These are phyloP conservation scores for Cyberlindnera sargentensis DNA, from an alignment of 805 yeast species.

Conservation along the genomic window DNA sequence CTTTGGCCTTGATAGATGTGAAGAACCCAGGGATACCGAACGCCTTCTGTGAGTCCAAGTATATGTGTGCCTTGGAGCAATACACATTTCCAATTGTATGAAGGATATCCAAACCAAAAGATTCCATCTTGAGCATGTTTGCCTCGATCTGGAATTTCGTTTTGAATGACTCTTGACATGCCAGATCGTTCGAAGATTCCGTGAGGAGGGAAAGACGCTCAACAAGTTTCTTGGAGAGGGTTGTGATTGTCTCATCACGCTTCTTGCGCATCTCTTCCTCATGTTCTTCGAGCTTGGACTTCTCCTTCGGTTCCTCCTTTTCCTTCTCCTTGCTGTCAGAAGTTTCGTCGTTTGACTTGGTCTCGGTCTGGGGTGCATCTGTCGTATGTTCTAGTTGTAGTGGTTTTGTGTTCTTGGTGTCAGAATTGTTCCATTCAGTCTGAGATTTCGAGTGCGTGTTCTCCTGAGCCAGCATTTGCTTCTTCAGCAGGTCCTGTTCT, in stretches of 20 bases:
- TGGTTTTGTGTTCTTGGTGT: not conserved
- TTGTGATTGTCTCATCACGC: conserved; percentile 57
- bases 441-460: no score
- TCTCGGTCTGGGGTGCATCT: not conserved
- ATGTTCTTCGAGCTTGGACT: conserved; percentile 47
- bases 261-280: conserved; percentile 73
- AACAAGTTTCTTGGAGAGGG: conserved; percentile 50
- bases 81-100: conserved; percentile 71
- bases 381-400: conserved; percentile 1
- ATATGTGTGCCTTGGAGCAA: conserved; percentile 55
- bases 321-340: conserved; percentile 7
- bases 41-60: conserved; percentile 55
- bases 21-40: conserved; percentile 68
- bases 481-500: no score
- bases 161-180: conserved; percentile 55
- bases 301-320: conserved; percentile 27
- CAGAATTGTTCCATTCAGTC: no score
- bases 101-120: conserved; percentile 76
- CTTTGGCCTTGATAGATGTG: conserved; percentile 65
- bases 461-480: no score
- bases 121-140: conserved; percentile 71
- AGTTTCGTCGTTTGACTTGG: not conserved
- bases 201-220: conserved; percentile 48
- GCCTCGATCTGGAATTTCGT: conserved; percentile 73
- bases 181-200: conserved; percentile 57